These are phyloP conservation scores for Apophysomyces variabilis DNA, from an alignment of 371 early-diverging fungal genomes.

Conservation along the genomic window DNA sequence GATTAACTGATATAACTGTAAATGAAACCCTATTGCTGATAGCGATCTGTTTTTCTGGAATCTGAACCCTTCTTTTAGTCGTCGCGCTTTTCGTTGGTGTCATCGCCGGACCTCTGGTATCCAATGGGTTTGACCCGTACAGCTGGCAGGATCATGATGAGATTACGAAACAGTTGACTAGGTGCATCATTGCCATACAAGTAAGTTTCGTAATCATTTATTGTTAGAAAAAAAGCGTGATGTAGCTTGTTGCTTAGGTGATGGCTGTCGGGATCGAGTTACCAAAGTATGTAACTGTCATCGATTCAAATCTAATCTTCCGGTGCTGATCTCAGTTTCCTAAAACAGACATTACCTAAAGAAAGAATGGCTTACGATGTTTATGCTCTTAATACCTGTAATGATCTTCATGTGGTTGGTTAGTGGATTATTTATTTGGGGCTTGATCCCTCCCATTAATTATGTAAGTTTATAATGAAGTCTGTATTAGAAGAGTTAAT, in stretches of 20 bases:
- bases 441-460: slow-evolving; percentile 61
- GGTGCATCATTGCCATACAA: slow-evolving; percentile 83
- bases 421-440: slow-evolving; percentile 72
- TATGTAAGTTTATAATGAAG: slow-evolving; percentile 54
- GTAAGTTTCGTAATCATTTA: slow-evolving; percentile 32
- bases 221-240: not conserved
- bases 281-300: slow-evolving; percentile 62
- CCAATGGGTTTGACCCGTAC: slow-evolving; percentile 67
- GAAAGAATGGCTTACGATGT: slow-evolving; percentile 69
- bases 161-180: slow-evolving; percentile 73
- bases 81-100: slow-evolving; percentile 91
- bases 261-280: slow-evolving; percentile 87
- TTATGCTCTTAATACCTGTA: slow-evolving; percentile 84
- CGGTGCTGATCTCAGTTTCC: slow-evolving; percentile 1
- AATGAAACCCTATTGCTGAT: slow-evolving; percentile 1
- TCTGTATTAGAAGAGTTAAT: not conserved
- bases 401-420: slow-evolving; percentile 90
- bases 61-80: slow-evolving; percentile 39
- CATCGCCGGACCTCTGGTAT: slow-evolving; percentile 75
- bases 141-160: slow-evolving; percentile 52
- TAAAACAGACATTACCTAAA: slow-evolving; percentile 48
- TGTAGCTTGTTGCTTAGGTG: slow-evolving; percentile 51
- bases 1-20: not conserved
- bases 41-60: not conserved
- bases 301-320: slow-evolving; percentile 9